phyloP scores from a whole-genome alignment of 2,329 filamentous ascomycete genomes.

The Fusarium domesticum region DNA sequence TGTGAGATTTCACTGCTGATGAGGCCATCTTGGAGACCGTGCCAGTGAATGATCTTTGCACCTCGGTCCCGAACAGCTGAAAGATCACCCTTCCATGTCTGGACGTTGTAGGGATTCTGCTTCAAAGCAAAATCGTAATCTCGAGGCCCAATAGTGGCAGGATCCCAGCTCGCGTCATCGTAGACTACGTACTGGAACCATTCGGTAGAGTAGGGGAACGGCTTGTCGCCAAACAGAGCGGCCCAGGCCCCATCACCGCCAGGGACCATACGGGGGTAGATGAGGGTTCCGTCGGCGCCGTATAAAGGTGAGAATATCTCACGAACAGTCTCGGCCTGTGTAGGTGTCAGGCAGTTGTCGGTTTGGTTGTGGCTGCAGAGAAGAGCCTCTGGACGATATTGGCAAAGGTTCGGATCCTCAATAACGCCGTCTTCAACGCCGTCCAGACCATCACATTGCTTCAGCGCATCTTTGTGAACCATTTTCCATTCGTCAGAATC shows the following conservation, averaged over 20 bases:
- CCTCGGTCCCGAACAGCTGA: conserved; percentile 38
- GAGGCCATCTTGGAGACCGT: conserved; percentile 34
- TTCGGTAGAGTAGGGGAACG: conserved; percentile 13
- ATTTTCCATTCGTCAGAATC: conserved; percentile 37
- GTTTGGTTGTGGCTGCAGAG: conserved; percentile 31
- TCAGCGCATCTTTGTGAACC: conserved; percentile 43
- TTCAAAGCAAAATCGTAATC: conserved; percentile 39
- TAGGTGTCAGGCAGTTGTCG: conserved; percentile 6
- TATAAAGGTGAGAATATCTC: conserved; percentile 16
- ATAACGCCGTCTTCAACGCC: conserved; percentile 50
- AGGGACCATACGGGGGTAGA: conserved; percentile 17
- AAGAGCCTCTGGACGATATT: conserved; percentile 41
- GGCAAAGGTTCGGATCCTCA: conserved; percentile 44
- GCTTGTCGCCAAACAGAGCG: conserved; percentile 8
- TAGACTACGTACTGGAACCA: conserved; percentile 42
- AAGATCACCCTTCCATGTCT: conserved; percentile 40
- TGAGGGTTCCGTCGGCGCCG: conserved; percentile 30
- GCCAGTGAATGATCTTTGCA: conserved; percentile 46
- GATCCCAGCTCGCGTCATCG: conserved; percentile 35
- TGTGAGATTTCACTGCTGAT: conserved; percentile 26
- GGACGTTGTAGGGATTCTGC: conserved; percentile 12
- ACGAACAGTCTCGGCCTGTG: conserved; percentile 11
- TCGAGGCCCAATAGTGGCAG: conserved; percentile 28
- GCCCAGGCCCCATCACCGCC: conserved; percentile 31
- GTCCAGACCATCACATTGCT: conserved; percentile 51